Evolutionary conservation across 2,329 filamentous ascomycete species (phyloP).

Genomic region (Ascomycota sp.): DNA sequence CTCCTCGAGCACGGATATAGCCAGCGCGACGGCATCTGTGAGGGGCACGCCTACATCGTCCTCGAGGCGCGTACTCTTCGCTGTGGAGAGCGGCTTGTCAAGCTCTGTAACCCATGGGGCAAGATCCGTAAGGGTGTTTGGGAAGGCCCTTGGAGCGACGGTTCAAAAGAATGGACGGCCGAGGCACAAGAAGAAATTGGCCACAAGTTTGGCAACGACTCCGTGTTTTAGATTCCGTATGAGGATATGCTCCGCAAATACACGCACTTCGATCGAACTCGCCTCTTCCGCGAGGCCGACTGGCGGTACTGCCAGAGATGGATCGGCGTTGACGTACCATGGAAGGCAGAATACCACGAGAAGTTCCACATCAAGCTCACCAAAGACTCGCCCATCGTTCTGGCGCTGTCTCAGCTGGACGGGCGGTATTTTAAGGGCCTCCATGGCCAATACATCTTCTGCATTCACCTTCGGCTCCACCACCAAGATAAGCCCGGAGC

Average conservation of each 20-base stretch:
- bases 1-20: conserved; percentile 43
- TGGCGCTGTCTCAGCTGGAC: conserved; percentile 42
- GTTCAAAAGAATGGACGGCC: conserved; percentile 39
- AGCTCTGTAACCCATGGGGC: conserved; percentile 41
- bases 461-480: conserved; percentile 30
- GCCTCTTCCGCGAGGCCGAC: conserved; percentile 34
- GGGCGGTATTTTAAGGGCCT: conserved; percentile 40
- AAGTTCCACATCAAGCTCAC: conserved; percentile 38
- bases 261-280: conserved; percentile 38
- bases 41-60: conserved; percentile 39
- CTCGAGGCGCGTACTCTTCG: conserved; percentile 34
- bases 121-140: conserved; percentile 35
- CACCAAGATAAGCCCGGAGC: conserved; percentile 23
- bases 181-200: conserved; percentile 35
- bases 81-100: conserved; percentile 32
- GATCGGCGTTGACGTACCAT: conserved; percentile 41
- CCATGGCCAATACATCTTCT: conserved; percentile 34
- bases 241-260: conserved; percentile 42
- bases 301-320: conserved; percentile 39
- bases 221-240: conserved; percentile 44
- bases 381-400: conserved; percentile 33
- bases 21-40: conserved; percentile 34
- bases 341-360: conserved; percentile 39
- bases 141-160: conserved; percentile 39
- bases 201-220: conserved; percentile 40